Evolutionary conservation across 345 rosid genomes (phyloP).

Genomic region (Syzygium jambos): DNA sequence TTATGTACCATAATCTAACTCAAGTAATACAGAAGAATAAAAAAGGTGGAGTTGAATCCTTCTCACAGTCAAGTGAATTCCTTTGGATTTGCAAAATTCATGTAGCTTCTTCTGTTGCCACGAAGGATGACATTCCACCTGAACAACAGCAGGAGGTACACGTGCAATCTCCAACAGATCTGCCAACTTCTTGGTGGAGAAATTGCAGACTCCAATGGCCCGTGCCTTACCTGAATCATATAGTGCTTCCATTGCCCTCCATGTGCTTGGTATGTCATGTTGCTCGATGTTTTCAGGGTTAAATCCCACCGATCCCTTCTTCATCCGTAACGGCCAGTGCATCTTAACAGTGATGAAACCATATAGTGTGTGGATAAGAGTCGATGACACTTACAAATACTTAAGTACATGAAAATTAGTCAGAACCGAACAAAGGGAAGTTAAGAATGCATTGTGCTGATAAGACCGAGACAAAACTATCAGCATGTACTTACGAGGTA

Average conservation of each 20-base stretch:
- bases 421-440: not conserved
- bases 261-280: slow-evolving; percentile 66
- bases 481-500: slow-evolving; percentile 50
- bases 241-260: slow-evolving; percentile 79
- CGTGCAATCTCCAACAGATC: slow-evolving; percentile 62
- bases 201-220: slow-evolving; percentile 84
- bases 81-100: slow-evolving; percentile 67
- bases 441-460: not conserved
- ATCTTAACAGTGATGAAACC: slow-evolving; percentile 32
- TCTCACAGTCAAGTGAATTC: slow-evolving; percentile 75
- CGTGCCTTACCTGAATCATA: slow-evolving; percentile 69
- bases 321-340: slow-evolving; percentile 73
- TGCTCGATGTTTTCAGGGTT: slow-evolving; percentile 9
- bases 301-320: slow-evolving; percentile 48
- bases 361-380: not conserved
- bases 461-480: not conserved
- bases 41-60: not conserved
- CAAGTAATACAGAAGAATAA: not conserved
- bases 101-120: slow-evolving; percentile 72
- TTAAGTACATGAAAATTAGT: not conserved
- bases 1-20: not conserved
- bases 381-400: not conserved
- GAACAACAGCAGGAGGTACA: slow-evolving; percentile 78
- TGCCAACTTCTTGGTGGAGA: slow-evolving; percentile 67
- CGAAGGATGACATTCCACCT: slow-evolving; percentile 84